phyloP scores from a whole-genome alignment of 2,329 filamentous ascomycete genomes.

The Botrytis squamosa region DNA sequence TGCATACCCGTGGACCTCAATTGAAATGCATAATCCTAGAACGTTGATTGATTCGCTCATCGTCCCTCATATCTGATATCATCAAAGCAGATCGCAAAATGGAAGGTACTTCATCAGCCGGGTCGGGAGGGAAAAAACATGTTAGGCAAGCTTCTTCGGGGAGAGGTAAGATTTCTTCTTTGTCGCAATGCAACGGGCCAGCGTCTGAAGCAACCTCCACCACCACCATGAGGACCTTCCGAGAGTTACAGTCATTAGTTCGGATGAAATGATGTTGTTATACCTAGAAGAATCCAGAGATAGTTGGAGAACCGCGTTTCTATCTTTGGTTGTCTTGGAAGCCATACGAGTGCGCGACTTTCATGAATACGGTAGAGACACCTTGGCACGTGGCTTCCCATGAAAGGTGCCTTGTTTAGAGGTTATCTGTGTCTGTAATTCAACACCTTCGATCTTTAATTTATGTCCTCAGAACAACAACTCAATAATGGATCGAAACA shows the following conservation, averaged over 20 bases:
- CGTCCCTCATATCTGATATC: not conserved
- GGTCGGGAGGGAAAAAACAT: constrained; percentile 14
- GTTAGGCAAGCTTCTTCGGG: constrained; percentile 18
- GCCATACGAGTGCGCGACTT: not conserved
- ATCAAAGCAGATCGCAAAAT: not conserved
- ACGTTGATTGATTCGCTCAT: not conserved
- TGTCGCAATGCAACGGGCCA: not conserved
- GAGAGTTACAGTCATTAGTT: not conserved
- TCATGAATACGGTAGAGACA: not conserved
- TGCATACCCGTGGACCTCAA: not conserved
- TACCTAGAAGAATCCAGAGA: not conserved
- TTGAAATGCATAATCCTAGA: not conserved
- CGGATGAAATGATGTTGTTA: not conserved
- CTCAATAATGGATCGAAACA: not conserved
- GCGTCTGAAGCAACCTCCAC: not conserved
- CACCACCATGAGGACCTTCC: not conserved
- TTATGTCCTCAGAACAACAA: too few species aligned
- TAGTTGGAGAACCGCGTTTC: not conserved
- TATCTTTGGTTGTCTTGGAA: not conserved
- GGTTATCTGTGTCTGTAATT: not conserved
- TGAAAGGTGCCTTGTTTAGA: not conserved
- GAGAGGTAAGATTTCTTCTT: constrained; percentile 14
- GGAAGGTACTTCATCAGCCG: constrained; percentile 13
- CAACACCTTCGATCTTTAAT: not conserved
- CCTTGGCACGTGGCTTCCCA: not conserved